phyloP scores from a whole-genome alignment of 805 yeast species.

The Saccharomycopsis fermentans region DNA sequence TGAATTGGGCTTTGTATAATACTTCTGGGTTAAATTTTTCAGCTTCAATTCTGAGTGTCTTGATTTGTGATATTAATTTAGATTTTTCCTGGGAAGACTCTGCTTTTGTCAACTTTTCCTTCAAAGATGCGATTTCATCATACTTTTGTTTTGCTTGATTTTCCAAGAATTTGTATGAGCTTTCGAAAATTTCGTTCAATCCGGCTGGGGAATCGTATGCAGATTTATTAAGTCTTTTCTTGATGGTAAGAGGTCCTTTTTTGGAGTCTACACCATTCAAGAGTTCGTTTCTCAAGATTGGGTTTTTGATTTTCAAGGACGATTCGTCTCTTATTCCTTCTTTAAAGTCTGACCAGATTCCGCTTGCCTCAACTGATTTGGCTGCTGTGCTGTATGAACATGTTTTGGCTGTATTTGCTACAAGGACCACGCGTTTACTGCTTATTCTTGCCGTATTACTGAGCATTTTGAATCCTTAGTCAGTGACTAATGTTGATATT shows the following conservation, averaged over 20 bases:
- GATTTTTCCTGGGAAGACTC: slow-evolving; percentile 15
- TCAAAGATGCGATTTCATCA: slow-evolving; percentile 29
- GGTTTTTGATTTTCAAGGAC: slow-evolving; percentile 22
- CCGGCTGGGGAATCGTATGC: slow-evolving; percentile 61
- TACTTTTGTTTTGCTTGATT: slow-evolving; percentile 37
- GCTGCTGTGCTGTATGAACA: background rate
- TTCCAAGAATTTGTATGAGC: slow-evolving; percentile 52
- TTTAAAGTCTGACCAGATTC: slow-evolving; percentile 13
- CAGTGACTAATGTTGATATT: background rate
- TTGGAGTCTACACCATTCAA: slow-evolving; percentile 26
- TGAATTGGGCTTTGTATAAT: slow-evolving; percentile 47
- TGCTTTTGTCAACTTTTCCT: slow-evolving; percentile 23
- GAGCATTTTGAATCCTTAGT: background rate
- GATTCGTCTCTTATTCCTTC: slow-evolving; percentile 5
- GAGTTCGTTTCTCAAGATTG: slow-evolving; percentile 24
- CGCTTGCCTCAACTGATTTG: background rate
- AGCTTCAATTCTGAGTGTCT: slow-evolving; percentile 41
- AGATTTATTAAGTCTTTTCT: slow-evolving; percentile 31
- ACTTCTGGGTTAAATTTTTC: slow-evolving; percentile 82
- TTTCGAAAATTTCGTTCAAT: slow-evolving; percentile 61
- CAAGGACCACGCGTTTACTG: background rate
- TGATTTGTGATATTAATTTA: slow-evolving; percentile 20
- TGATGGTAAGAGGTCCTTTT: slow-evolving; percentile 45
- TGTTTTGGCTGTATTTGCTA: background rate
- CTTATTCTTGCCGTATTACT: background rate